These are phyloP conservation scores for Smallanthus sonchifolius DNA, from an alignment of 129 eudicot species.

Conservation along the genomic window DNA sequence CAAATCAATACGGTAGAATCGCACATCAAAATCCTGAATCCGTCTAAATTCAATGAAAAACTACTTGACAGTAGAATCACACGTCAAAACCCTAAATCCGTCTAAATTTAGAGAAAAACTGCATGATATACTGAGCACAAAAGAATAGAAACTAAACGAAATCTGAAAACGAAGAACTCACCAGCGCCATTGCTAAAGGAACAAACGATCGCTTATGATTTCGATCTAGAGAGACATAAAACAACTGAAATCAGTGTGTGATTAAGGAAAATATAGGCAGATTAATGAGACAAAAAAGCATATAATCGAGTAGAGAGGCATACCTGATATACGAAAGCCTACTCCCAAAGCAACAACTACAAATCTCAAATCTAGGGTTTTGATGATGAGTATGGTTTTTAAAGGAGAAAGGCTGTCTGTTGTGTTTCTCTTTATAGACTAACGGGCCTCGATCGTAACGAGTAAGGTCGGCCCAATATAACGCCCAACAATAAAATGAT, in stretches of 20 bases:
- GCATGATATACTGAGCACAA: background rate
- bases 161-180: conserved; percentile 30
- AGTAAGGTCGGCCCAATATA: too few relatives aligned
- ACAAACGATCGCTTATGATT: conserved; percentile 27
- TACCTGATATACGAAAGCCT: background rate
- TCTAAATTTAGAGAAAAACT: too few relatives aligned
- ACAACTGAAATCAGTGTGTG: background rate
- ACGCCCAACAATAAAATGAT: too few relatives aligned
- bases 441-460: too few relatives aligned
- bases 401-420: too few relatives aligned
- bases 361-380: background rate
- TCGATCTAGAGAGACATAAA: conserved; percentile 14
- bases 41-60: background rate
- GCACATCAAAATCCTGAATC: background rate
- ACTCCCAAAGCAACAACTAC: background rate
- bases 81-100: background rate
- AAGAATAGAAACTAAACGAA: background rate
- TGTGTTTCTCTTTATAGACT: too few relatives aligned
- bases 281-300: background rate
- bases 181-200: conserved; percentile 59
- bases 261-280: background rate
- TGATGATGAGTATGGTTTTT: background rate
- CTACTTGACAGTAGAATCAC: too few relatives aligned
- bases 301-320: background rate
- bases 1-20: background rate